phyloP scores from a whole-genome alignment of 2,329 filamentous ascomycete species.

The Aurifilum marmelostoma region DNA sequence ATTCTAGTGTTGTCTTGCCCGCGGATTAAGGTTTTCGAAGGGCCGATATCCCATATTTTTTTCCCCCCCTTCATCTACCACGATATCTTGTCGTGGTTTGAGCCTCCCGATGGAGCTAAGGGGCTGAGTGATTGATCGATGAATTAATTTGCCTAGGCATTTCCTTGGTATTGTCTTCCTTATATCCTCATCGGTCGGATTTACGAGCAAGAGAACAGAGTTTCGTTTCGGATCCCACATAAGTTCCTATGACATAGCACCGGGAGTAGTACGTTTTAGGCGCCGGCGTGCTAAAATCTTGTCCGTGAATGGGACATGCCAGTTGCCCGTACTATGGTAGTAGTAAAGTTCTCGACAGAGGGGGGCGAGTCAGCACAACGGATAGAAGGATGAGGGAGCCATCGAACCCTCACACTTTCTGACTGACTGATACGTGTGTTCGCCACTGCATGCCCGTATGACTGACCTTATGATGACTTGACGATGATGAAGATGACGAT shows the following conservation, averaged over 20 bases:
- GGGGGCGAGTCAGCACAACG: neutral
- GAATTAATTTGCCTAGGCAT: too few relatives aligned
- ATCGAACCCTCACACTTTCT: neutral
- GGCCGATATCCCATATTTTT: neutral
- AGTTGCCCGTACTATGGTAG: neutral
- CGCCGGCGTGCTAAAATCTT: neutral
- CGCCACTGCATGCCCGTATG: neutral
- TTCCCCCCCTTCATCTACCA: neutral
- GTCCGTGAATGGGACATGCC: conserved; percentile 1
- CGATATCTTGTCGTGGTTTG: neutral
- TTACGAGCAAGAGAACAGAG: neutral
- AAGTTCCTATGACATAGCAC: neutral
- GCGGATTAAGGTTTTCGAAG: neutral
- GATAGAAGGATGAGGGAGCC: neutral
- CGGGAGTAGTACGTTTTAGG: neutral
- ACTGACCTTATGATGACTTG: neutral
- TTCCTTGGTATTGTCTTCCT: too few relatives aligned
- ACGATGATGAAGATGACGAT: neutral
- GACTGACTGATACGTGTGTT: neutral
- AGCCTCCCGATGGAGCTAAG: neutral
- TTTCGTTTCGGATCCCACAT: conserved; percentile 7
- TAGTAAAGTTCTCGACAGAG: neutral
- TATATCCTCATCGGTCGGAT: too few relatives aligned
- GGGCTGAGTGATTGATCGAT: too few relatives aligned
- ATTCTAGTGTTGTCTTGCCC: neutral